Evolutionary conservation across 129 eudicot genomes (phyloP), one percentile per base, ranked within the genome.

Genomic region (Dittrichia graveolens): DNA sequence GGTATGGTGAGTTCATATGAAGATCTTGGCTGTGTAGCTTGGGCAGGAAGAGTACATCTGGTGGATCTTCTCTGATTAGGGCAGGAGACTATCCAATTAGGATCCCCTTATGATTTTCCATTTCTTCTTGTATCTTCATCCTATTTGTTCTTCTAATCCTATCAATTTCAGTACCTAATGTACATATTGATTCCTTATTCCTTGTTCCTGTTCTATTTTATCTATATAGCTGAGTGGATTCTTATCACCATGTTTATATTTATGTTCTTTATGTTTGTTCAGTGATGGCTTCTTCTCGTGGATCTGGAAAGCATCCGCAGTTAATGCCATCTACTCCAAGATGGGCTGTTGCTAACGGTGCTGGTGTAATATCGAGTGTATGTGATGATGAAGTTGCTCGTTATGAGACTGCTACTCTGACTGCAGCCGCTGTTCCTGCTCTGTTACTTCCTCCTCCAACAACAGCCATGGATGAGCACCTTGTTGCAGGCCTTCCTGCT

Each of bases 271-370:
- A 24, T 24, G 31, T 2, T 24, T 24, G 9, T 69, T 38, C 84
- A 72, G 83, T 83, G 19, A 75, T 79, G 88, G 92, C 92, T 71
- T 81, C 92, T 85, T 83, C 98, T 44, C 82, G 85, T 40, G 98
- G 98, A 68, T 84, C 96, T 62, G 96, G 98, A 72, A 93, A 93
- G 79, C 98, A 93, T 84, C 98, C 98, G 24, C 98, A 93, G 71
- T 79, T 89, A 38, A 75, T 93, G 77, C 98, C 96, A 67, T 85
- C 98, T 66, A 93, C 92, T 65, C 98, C 98, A 6, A 86, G 98
- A 74, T 93, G 98, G 98, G 98, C 98, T 14, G 92, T 93, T 65
- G 98, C 98, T 48, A 93, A 89, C 80, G 98, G 98, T 42, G 98
- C 98, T 67, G 96, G 98, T 79, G 98, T 93, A 44, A 93, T 93